phyloP scores from a whole-genome alignment of 1,284 basidiomycete species.

The Tilletia indica region DNA sequence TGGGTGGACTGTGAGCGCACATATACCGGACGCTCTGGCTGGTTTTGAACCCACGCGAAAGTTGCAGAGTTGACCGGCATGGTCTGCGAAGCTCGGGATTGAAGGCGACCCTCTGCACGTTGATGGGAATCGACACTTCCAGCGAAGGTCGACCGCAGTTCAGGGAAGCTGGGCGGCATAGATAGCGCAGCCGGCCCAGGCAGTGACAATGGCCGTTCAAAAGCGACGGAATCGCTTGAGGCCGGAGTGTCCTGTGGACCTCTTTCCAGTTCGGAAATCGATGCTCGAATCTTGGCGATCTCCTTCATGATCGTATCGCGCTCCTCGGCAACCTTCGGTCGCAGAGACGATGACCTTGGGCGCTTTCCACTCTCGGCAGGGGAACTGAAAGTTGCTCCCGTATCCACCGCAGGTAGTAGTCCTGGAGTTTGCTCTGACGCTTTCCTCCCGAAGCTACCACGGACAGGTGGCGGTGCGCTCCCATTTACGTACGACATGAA shows the following conservation, averaged over 20 bases:
- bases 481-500: conserved; percentile 26
- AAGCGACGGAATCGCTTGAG: not conserved
- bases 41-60: too few relatives aligned
- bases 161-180: too few relatives aligned
- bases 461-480: conserved; percentile 23
- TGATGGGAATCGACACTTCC: too few relatives aligned
- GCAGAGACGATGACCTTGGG: conserved; percentile 10
- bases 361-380: conserved; percentile 15
- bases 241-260: not conserved
- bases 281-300: conserved; percentile 13
- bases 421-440: conserved; percentile 32
- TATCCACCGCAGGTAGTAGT: conserved; percentile 23
- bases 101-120: not conserved
- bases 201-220: not conserved
- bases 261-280: not conserved
- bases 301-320: conserved; percentile 20
- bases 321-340: conserved; percentile 19
- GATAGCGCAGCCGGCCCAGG: too few relatives aligned
- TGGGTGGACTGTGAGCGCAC: not conserved
- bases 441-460: conserved; percentile 24
- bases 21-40: too few relatives aligned
- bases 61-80: too few relatives aligned
- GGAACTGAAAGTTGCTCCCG: not conserved
- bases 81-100: not conserved
- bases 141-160: too few relatives aligned